Conservation (phyloP, 2,329 filamentous ascomycete genomes). For the Penicillium sp. region DNA sequence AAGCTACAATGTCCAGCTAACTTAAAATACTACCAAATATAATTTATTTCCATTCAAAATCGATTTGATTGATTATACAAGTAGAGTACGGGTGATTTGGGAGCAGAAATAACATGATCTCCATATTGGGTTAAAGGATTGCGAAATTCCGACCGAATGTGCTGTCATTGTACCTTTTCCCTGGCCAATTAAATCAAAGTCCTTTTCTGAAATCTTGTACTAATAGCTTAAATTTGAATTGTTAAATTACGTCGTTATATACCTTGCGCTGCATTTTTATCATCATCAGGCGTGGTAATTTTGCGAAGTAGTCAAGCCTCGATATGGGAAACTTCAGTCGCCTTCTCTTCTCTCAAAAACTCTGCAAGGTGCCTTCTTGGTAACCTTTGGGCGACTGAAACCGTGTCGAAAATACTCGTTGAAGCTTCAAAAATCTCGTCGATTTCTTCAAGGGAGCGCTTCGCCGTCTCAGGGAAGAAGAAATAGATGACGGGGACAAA, state of each 20-base stretch:
- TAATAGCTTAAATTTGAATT: background rate
- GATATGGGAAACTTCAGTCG: background rate
- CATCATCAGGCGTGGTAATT: background rate
- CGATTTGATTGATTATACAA: background rate
- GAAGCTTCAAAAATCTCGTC: too few species aligned
- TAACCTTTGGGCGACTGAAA: too few species aligned
- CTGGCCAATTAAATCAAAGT: background rate
- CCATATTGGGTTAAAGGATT: background rate
- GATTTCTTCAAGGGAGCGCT: background rate
- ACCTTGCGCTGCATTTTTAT: background rate
- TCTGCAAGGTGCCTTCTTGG: background rate
- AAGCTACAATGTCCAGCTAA: too few species aligned
- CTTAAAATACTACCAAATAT: too few species aligned
- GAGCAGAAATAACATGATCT: background rate
- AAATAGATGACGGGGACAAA: too few species aligned
- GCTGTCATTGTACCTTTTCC: background rate
- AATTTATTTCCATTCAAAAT: too few species aligned
- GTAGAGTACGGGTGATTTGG: background rate
- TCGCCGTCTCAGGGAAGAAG: too few species aligned
- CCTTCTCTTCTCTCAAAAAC: background rate
- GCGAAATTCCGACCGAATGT: background rate
- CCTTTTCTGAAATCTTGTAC: too few species aligned
- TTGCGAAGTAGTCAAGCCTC: background rate
- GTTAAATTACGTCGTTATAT: too few species aligned
- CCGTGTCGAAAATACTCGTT: too few species aligned